These are phyloP conservation scores for Cladosporium sp. DNA, from an alignment of 2,329 filamentous ascomycete species.

Conservation along the genomic window DNA sequence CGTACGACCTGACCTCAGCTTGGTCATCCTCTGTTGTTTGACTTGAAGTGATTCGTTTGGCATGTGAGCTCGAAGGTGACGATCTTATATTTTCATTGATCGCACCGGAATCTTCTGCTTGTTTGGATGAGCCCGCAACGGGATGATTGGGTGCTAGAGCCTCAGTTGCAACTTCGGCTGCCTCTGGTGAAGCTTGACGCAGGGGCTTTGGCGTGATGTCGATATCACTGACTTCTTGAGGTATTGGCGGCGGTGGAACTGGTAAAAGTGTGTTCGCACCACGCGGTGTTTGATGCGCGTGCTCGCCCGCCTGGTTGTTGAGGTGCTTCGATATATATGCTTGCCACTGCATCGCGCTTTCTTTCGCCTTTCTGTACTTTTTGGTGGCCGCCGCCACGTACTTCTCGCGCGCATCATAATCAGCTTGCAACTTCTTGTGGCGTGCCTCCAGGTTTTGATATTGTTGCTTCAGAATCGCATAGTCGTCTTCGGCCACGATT, in stretches of 20 bases:
- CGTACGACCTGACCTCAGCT: background rate
- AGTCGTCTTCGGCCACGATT: background rate
- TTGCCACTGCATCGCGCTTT: slow-evolving; percentile 37
- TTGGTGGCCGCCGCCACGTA: slow-evolving; percentile 32
- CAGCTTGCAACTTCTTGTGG: slow-evolving; percentile 34
- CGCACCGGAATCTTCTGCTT: background rate
- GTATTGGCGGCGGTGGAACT: background rate
- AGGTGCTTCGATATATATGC: slow-evolving; percentile 23
- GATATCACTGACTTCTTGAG: slow-evolving; percentile 15
- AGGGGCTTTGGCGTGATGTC: slow-evolving; percentile 9
- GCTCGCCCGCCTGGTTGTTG: background rate
- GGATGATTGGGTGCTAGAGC: background rate
- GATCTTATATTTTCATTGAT: background rate
- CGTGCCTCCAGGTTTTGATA: slow-evolving; percentile 32
- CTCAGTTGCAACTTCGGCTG: background rate
- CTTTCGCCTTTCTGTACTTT: slow-evolving; percentile 40
- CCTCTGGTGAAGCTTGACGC: background rate
- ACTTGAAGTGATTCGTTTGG: slow-evolving; percentile 38
- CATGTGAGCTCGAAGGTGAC: slow-evolving; percentile 1
- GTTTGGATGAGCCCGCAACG: background rate
- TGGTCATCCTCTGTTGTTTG: slow-evolving; percentile 44
- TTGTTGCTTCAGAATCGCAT: slow-evolving; percentile 19
- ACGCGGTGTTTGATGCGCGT: background rate
- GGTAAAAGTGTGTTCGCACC: background rate
- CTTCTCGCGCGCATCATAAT: slow-evolving; percentile 24